A percentile compares a stretch with the other conserved stretches of the same genome.
Conservation (phyloP, 2,329 filamentous ascomycete genomes). For the Nemania diffusa region DNA sequence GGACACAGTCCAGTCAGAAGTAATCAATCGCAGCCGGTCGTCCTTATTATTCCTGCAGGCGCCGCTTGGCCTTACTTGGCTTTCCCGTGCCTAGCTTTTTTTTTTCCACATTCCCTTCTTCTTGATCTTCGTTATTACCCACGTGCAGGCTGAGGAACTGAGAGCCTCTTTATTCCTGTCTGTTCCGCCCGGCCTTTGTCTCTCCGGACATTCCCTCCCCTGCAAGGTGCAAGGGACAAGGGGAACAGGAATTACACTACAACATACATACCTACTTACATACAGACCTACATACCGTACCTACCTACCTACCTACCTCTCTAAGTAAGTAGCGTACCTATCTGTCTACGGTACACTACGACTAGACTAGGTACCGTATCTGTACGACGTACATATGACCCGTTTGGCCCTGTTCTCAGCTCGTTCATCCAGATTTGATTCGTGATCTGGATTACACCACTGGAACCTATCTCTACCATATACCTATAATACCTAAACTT, state of each 20-base stretch:
- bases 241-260: slow-evolving; percentile 22
- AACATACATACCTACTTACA: not conserved
- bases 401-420: slow-evolving; percentile 34
- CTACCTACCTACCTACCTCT: slow-evolving; percentile 3
- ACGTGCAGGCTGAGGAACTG: slow-evolving; percentile 4
- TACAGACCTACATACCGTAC: no score
- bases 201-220: slow-evolving; percentile 35
- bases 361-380: not conserved
- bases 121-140: slow-evolving; percentile 23
- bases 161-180: slow-evolving; percentile 31
- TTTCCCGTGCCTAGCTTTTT: slow-evolving; percentile 33
- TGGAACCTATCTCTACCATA: not conserved
- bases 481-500: slow-evolving; percentile 1
- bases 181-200: slow-evolving; percentile 33
- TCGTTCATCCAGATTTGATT: slow-evolving; percentile 28
- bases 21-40: slow-evolving; percentile 19
- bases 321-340: not conserved
- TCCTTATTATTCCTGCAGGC: slow-evolving; percentile 35
- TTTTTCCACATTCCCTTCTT: not conserved
- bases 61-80: slow-evolving; percentile 35
- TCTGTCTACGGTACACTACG: slow-evolving; percentile 5
- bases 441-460: slow-evolving; percentile 29
- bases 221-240: slow-evolving; percentile 30
- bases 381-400: slow-evolving; percentile 32
- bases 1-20: slow-evolving; percentile 19